Conservation (phyloP, 305 asterid species). For the Solanum hybrid region DNA sequence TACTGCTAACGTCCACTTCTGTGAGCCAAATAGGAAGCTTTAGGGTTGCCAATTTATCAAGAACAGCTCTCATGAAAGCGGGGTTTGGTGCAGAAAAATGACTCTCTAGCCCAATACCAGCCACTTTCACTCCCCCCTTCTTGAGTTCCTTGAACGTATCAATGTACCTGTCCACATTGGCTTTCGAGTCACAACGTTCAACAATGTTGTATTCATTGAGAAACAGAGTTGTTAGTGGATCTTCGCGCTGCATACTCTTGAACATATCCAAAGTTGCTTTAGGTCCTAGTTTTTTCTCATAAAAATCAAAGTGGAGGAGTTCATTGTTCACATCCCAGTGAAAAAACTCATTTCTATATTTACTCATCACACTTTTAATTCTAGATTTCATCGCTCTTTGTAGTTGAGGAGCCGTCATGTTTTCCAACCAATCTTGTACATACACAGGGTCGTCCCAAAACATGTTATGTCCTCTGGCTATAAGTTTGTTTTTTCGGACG, state of each 20-base stretch:
- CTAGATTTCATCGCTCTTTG: not conserved
- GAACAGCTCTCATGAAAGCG: not conserved
- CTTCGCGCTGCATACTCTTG: not conserved
- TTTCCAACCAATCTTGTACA: not conserved
- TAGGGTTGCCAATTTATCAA: not conserved
- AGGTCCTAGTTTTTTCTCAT: not conserved
- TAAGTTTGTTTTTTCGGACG: not conserved
- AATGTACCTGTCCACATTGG: not conserved
- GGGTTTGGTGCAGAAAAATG: conserved; percentile 43
- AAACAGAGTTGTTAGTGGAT: not conserved
- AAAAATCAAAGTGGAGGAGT: not conserved
- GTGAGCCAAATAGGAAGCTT: not conserved
- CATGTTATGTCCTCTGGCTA: not conserved
- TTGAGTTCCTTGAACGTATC: not conserved
- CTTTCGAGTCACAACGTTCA: not conserved
- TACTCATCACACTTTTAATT: not conserved
- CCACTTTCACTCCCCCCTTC: not conserved
- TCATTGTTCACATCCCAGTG: not conserved
- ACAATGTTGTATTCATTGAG: not conserved
- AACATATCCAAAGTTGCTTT: not conserved
- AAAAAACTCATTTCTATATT: not conserved
- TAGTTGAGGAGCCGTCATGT: not conserved
- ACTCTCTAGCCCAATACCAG: conserved; percentile 45
- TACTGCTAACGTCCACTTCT: not conserved
- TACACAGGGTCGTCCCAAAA: not conserved